These are phyloP conservation scores for Solanum arcanum DNA, from an alignment of 257 asterid species.

Conservation along the genomic window DNA sequence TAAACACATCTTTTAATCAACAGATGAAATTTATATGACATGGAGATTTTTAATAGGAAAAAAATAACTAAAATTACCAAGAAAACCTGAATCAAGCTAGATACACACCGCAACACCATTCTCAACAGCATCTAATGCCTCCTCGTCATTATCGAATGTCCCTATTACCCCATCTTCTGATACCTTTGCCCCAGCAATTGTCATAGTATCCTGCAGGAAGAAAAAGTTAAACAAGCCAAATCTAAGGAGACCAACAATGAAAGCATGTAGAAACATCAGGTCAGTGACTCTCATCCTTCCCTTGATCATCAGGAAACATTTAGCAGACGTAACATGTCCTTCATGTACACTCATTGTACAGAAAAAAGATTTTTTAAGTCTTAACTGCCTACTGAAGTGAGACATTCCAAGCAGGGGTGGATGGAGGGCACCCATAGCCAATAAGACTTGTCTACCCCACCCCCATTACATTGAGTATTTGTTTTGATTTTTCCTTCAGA, in stretches of 20 bases:
- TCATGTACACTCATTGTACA: not conserved
- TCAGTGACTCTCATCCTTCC: not conserved
- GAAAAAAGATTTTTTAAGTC: not conserved
- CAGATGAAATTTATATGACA: not conserved
- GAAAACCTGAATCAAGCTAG: not conserved
- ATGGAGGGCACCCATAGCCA: not conserved
- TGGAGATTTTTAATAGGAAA: not conserved
- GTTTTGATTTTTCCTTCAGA: not conserved
- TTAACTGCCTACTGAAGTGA: not conserved
- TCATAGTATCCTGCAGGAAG: conserved; percentile 34
- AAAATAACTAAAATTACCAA: not conserved
- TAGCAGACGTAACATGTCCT: not conserved
- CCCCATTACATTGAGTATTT: not conserved
- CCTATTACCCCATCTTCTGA: conserved; percentile 19
- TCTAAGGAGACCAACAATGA: not conserved
- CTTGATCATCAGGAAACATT: not conserved
- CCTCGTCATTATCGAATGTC: conserved; percentile 31
- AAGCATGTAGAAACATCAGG: not conserved
- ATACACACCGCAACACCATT: conserved; percentile 58
- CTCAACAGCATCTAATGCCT: conserved; percentile 58
- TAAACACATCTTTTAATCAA: not conserved
- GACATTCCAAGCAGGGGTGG: not conserved
- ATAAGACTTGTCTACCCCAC: not conserved
- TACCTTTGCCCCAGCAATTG: conserved; percentile 18
- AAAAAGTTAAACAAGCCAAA: not conserved